Base-by-base conservation (phyloP, 1,139 yeast species). In the Trichomonascaceae sp. region DNA sequence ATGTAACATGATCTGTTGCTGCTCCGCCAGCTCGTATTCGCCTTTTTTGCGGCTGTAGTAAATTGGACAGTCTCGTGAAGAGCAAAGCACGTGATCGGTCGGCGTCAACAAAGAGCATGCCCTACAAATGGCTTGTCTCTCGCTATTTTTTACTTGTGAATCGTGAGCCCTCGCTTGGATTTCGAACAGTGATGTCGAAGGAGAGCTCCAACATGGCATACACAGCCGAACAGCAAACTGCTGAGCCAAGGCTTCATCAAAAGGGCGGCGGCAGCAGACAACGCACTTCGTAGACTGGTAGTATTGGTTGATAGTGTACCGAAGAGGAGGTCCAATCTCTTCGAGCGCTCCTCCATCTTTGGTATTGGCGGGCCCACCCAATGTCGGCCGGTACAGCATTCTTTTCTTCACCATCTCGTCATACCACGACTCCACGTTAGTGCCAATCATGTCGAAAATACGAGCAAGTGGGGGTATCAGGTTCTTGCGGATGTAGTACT, bases 381-480 rank as follows among this genome's bases (percentile, higher is more conserved):
- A n/a, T n/a, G n/a, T n/a, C n/a, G n/a, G n/a, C n/a, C n/a, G n/a
- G n/a, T n/a, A n/a, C n/a, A n/a, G n/a, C n/a, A n/a, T n/a, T 11
- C 23, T 29, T 17, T 44, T 43, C 37, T 65, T 66, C 1, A 93
- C 84, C 58, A 85, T 62, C 28, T 76, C 82, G n/a, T 59, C 57
- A 44, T 76, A 81, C 98, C 98, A 89, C 2, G 63, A 63, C 34
- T 64, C 64, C 4, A 87, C 65, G 56, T 84, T 80, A 1, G 78
- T 92, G 0, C 98, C 98, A 41, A 85, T 60, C 17, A 87, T 59
- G 47, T 76, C 79, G 54, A 89, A 81, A 3, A 89, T 60, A 38
- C 98, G 63, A 43, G 82, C 93, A 35, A 89, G 57, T 0, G 98
- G 97, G 1, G 98, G 98, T 3, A 87, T 72, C 34, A 89, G 57